phyloP scores from a whole-genome alignment of 345 rosid species.

The Ailanthus altissimus region DNA sequence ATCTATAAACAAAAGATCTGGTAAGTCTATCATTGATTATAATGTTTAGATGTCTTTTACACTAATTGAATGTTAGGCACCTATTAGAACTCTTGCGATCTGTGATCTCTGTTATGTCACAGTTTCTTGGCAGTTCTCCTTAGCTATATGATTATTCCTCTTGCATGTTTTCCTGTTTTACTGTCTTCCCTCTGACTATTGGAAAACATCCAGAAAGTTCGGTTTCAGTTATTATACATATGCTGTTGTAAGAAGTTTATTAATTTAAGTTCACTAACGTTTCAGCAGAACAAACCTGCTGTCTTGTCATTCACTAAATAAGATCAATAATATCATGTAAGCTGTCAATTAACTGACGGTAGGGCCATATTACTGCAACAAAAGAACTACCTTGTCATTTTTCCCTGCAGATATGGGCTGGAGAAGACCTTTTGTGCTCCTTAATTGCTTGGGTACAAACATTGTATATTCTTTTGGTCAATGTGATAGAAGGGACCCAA shows the following conservation, averaged over 20 bases:
- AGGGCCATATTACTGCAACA: not conserved
- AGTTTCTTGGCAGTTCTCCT: not conserved
- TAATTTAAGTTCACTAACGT: not conserved
- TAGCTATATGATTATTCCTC: not conserved
- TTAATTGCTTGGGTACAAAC: not conserved
- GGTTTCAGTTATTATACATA: not conserved
- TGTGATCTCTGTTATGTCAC: not conserved
- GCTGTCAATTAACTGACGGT: not conserved
- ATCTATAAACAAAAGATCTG: conserved; percentile 82
- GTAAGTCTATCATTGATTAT: conserved; percentile 36
- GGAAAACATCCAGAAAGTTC: not conserved
- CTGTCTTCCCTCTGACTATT: not conserved
- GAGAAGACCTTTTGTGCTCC: conserved; percentile 7
- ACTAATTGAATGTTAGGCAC: conserved; percentile 3
- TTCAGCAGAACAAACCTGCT: not conserved
- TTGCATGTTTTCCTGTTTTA: not conserved
- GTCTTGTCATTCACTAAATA: too few relatives aligned
- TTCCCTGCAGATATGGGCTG: not conserved
- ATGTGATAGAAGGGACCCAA: not conserved
- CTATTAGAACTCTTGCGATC: not conserved
- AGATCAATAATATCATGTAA: not conserved
- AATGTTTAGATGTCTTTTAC: conserved; percentile 20
- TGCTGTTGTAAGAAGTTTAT: not conserved
- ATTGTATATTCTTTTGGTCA: not conserved
- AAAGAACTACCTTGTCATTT: not conserved